Percentiles rank a stretch among this genome's conserved stretches.
Evolutionary conservation across 306 rosid species (phyloP).

Genomic region (Elaeagnus macrophylla): DNA sequence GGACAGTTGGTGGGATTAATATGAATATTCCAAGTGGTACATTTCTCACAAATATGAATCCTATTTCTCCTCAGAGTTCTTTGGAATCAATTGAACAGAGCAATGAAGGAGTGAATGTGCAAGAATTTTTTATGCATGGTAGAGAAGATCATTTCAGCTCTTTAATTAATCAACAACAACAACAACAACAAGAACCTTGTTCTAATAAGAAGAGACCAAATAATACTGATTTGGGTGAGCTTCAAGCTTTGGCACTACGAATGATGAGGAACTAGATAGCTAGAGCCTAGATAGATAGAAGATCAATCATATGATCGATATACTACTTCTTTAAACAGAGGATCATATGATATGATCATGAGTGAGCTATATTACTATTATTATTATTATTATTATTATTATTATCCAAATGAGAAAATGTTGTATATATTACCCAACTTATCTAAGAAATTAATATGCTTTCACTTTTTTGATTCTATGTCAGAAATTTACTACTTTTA

Average conservation of each 20-base stretch:
- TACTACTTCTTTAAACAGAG: too few species aligned
- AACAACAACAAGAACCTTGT: conserved; percentile 19
- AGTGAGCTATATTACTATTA: background rate
- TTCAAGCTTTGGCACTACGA: conserved; percentile 78
- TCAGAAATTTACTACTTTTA: conserved; percentile 5
- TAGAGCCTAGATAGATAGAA: conserved; percentile 9
- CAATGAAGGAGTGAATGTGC: conserved; percentile 40
- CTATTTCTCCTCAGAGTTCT: conserved; percentile 82
- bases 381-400: conserved; percentile 1
- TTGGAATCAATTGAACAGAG: conserved; percentile 57
- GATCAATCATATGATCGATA: background rate
- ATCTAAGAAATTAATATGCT: background rate
- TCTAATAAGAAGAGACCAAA: conserved; percentile 39
- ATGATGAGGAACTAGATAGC: conserved; percentile 70
- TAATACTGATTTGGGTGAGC: conserved; percentile 65
- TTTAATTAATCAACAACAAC: too few species aligned
- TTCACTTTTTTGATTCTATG: background rate
- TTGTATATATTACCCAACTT: conserved; percentile 9
- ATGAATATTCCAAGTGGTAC: conserved; percentile 1
- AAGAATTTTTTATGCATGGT: conserved; percentile 42
- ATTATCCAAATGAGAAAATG: conserved; percentile 9
- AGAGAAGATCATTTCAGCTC: conserved; percentile 25
- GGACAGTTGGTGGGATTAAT: conserved; percentile 32
- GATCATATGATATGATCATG: background rate
- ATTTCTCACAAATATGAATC: conserved; percentile 29